These are phyloP conservation scores for Cladosporium phlei DNA, from an alignment of 2,329 filamentous ascomycete genomes.

Conservation along the genomic window DNA sequence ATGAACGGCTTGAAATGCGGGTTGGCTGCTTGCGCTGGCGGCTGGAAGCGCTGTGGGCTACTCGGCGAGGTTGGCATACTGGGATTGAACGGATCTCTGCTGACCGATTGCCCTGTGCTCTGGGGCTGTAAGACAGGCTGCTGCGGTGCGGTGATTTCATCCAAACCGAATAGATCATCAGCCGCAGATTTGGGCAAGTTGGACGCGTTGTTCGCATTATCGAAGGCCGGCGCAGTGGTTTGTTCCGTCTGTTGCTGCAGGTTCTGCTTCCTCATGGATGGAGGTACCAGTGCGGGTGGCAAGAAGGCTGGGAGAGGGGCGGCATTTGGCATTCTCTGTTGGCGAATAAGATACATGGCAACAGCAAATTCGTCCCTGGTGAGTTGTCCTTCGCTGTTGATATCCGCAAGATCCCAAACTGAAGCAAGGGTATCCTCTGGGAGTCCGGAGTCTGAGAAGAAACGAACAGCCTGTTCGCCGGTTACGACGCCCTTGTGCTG, in stretches of 20 bases:
- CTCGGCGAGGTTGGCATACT: conserved; percentile 49
- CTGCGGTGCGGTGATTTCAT: conserved; percentile 58
- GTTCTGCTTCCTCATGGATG: conserved; percentile 67
- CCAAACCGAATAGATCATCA: conserved; percentile 90
- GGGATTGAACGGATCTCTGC: conserved; percentile 58
- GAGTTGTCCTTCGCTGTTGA: conserved; percentile 81
- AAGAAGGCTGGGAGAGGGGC: conserved; percentile 68
- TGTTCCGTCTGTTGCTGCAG: conserved; percentile 47
- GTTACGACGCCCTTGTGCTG: conserved; percentile 76
- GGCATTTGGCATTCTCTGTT: conserved; percentile 72
- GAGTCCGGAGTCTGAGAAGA: conserved; percentile 87
- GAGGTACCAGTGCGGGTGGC: conserved; percentile 77
- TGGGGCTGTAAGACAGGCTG: conserved; percentile 57
- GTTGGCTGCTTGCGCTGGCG: conserved; percentile 27
- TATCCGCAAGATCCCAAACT: conserved; percentile 95
- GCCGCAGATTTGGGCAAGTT: conserved; percentile 69
- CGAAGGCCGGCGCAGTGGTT: conserved; percentile 51
- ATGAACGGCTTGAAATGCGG: conserved; percentile 80
- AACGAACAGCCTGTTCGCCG: conserved; percentile 88
- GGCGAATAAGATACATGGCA: conserved; percentile 92
- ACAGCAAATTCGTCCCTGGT: conserved; percentile 91
- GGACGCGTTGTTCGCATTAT: conserved; percentile 41
- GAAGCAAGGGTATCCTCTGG: conserved; percentile 85
- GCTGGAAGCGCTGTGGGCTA: conserved; percentile 42
- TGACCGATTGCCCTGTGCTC: conserved; percentile 67